A percentile compares a stretch with the other conserved stretches of the same genome.
These are phyloP conservation scores for Neurospora sp. DNA, from an alignment of 495 filamentous ascomycete species.

Conservation along the genomic window DNA sequence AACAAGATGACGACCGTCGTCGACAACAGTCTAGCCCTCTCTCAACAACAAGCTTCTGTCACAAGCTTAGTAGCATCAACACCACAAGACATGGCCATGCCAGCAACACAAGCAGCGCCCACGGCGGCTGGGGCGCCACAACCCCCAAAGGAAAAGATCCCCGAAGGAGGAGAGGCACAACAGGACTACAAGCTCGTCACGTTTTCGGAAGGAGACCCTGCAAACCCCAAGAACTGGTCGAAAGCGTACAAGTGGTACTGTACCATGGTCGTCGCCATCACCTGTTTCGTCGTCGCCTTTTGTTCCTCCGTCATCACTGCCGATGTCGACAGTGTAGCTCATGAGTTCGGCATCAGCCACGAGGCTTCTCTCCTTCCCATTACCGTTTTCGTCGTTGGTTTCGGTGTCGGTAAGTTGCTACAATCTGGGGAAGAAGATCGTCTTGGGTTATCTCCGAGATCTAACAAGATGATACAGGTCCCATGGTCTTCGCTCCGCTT, in stretches of 20 bases:
- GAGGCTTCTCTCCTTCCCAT: slow-evolving; percentile 60
- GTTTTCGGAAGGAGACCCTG: slow-evolving; percentile 55
- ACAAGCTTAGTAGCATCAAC: not conserved
- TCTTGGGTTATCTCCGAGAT: not conserved
- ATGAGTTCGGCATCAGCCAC: slow-evolving; percentile 51
- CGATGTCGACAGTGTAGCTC: slow-evolving; percentile 48
- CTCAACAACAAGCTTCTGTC: not conserved
- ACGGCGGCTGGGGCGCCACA: not conserved
- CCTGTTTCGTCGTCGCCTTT: slow-evolving; percentile 58
- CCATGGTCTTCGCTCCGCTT: slow-evolving; percentile 74
- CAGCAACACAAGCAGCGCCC: not conserved
- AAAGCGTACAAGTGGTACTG: slow-evolving; percentile 56
- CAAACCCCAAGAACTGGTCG: slow-evolving; percentile 61
- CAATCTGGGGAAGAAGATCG: not conserved
- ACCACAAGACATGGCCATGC: not conserved
- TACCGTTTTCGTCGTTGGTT: slow-evolving; percentile 69
- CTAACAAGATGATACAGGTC: slow-evolving; percentile 19
- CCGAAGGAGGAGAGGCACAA: slow-evolving; percentile 2
- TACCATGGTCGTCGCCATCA: slow-evolving; percentile 55
- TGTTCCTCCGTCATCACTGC: slow-evolving; percentile 58
- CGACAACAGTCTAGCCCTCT: not conserved
- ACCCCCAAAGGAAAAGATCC: slow-evolving; percentile 4
- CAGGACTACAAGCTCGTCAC: slow-evolving; percentile 59
- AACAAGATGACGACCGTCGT: not conserved
- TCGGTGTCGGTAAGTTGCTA: slow-evolving; percentile 49